These are phyloP conservation scores for Spiraea crenata DNA, from an alignment of 331 rosid genomes.

Conservation along the genomic window DNA sequence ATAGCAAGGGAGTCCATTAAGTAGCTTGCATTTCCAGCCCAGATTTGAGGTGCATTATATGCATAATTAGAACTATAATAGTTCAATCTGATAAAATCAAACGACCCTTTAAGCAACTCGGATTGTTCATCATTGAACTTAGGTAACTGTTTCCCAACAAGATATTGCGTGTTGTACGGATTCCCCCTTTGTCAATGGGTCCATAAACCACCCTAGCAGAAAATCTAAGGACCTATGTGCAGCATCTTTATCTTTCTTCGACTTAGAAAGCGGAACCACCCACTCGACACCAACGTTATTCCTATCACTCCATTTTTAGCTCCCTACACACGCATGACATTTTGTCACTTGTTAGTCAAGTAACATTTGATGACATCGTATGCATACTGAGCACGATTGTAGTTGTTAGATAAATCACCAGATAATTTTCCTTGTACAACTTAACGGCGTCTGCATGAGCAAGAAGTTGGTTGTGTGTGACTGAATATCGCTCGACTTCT, in stretches of 20 bases:
- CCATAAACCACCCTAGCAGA: conserved; percentile 58
- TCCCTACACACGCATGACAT: conserved; percentile 6
- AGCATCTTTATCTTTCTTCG: conserved; percentile 24
- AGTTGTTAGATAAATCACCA: conserved; percentile 8
- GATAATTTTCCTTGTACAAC: conserved; percentile 23
- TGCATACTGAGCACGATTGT: too few relatives aligned
- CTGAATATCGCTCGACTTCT: conserved; percentile 33
- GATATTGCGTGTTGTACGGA: conserved; percentile 27
- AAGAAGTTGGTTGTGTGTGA: conserved; percentile 28
- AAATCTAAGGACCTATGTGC: conserved; percentile 47
- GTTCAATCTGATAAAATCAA: conserved; percentile 38
- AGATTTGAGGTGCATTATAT: conserved; percentile 5
- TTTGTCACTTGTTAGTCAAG: background rate
- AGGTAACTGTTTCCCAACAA: conserved; percentile 32
- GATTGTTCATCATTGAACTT: conserved; percentile 22
- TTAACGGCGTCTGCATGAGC: conserved; percentile 35
- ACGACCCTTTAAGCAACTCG: conserved; percentile 23
- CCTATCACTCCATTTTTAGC: conserved; percentile 46
- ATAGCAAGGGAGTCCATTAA: conserved; percentile 20
- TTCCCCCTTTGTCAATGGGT: conserved; percentile 37
- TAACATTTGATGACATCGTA: too few relatives aligned
- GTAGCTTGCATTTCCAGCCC: conserved; percentile 23
- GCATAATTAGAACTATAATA: conserved; percentile 31
- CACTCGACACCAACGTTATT: conserved; percentile 31
- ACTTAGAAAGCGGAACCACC: conserved; percentile 30